Evolutionary conservation across 441 rosid species (phyloP).

Genomic region (Euphorbia celastroides): DNA sequence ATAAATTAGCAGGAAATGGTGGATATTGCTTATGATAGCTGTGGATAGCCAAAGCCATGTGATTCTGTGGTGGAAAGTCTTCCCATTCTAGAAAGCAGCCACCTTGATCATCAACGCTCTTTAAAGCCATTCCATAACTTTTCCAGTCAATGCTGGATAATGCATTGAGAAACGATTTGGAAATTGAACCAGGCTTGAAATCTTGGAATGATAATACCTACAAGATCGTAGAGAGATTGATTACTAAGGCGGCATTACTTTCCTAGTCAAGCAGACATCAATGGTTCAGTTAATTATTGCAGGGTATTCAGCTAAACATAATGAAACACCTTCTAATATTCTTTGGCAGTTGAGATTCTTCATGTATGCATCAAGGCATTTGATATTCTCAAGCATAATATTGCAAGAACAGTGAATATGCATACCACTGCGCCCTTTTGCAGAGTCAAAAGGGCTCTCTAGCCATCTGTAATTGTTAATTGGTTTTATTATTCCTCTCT

Average conservation of each 20-base stretch:
- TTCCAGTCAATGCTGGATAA: slow-evolving; percentile 71
- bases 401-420: neutral
- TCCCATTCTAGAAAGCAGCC: slow-evolving; percentile 56
- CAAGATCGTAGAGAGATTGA: neutral
- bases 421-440: neutral
- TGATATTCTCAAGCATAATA: neutral
- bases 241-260: neutral
- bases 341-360: neutral
- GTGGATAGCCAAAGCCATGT: slow-evolving; percentile 55
- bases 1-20: neutral
- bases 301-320: neutral
- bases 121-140: slow-evolving; percentile 65
- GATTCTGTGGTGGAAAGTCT: slow-evolving; percentile 46
- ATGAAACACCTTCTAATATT: neutral
- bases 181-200: slow-evolving; percentile 49
- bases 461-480: too few relatives aligned
- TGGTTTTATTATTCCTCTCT: too few relatives aligned
- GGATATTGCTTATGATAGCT: slow-evolving; percentile 68
- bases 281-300: neutral
- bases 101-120: slow-evolving; percentile 39
- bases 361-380: neutral
- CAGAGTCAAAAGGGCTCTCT: neutral
- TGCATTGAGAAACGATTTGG: slow-evolving; percentile 44
- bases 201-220: slow-evolving; percentile 74
- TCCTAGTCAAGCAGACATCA: neutral